phyloP scores from a whole-genome alignment of 2,329 filamentous ascomycete genomes.

The Aspergillus hiratsukae region DNA sequence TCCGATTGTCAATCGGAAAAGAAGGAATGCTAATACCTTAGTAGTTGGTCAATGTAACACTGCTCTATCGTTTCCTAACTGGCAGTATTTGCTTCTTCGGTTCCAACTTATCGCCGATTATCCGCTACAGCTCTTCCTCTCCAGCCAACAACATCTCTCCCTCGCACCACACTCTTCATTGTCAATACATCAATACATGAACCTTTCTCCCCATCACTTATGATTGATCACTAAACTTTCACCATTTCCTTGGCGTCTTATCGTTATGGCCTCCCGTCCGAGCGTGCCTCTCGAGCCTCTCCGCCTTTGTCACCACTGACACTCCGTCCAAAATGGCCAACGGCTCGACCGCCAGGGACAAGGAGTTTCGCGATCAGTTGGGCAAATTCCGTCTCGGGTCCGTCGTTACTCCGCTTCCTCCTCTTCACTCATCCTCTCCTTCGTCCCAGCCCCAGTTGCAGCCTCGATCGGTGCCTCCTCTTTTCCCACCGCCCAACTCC shows the following conservation, averaged over 20 bases:
- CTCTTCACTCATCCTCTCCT: not conserved
- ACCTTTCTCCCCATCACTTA: not conserved
- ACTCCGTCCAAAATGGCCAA: conserved; percentile 5
- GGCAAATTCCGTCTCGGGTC: conserved; percentile 30
- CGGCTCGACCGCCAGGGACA: conserved; percentile 20
- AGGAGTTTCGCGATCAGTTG: conserved; percentile 31
- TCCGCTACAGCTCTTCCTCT: not conserved
- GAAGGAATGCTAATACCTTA: too few relatives aligned
- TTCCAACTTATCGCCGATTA: not conserved
- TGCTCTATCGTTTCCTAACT: not conserved
- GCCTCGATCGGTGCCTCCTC: not conserved
- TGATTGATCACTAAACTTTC: not conserved
- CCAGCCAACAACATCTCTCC: not conserved
- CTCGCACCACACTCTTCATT: not conserved
- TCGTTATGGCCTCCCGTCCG: not conserved
- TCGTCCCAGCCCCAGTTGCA: conserved; percentile 10
- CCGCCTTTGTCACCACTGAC: not conserved
- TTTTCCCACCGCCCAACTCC: not conserved
- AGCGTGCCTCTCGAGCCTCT: not conserved
- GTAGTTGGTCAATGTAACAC: not conserved
- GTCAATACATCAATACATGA: not conserved
- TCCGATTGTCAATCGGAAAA: not conserved
- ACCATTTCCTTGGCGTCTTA: not conserved
- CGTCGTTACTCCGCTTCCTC: conserved; percentile 6
- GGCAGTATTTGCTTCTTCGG: not conserved